A percentile compares a stretch with the other conserved stretches of the same genome.
Evolutionary conservation across 805 yeast genomes (phyloP).

Genomic region (Yarrowia sp.): DNA sequence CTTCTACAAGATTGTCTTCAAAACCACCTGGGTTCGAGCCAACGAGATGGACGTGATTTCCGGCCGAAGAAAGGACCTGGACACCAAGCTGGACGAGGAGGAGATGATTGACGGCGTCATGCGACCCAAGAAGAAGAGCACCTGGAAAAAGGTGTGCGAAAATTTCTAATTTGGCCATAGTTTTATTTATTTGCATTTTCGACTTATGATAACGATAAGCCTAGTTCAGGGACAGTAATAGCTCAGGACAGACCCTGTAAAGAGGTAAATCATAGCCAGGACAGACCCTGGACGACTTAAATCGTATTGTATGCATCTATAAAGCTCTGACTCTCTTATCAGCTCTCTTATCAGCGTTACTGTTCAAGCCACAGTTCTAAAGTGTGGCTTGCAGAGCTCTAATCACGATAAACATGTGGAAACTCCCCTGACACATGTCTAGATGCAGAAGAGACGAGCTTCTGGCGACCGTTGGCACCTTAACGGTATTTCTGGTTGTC

Average conservation of each 20-base stretch:
- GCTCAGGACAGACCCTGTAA: no score
- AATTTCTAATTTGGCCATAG: neutral
- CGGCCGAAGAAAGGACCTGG: conserved; percentile 43
- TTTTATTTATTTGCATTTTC: conserved; percentile 20
- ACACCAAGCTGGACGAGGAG: neutral
- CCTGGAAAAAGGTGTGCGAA: neutral
- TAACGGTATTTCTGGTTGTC: no score
- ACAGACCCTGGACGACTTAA: no score
- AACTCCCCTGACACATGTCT: neutral
- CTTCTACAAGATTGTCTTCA: conserved; percentile 39
- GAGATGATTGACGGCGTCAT: neutral
- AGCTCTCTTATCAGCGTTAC: no score
- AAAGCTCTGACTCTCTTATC: no score
- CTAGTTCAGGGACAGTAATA: no score
- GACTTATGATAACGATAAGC: no score
- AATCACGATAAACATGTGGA: neutral
- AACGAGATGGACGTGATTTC: conserved; percentile 43
- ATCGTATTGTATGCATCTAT: no score
- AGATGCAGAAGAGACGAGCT: neutral
- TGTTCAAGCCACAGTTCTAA: conserved; percentile 7
- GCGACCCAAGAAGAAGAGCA: neutral
- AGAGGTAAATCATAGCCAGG: no score
- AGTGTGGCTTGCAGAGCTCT: conserved; percentile 10
- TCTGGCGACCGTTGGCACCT: neutral
- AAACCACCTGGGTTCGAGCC: conserved; percentile 43